Evolutionary conservation across 345 rosid genomes (phyloP), one percentile per base, ranked within the genome.

Genomic region (Linum usitatissimum): DNA sequence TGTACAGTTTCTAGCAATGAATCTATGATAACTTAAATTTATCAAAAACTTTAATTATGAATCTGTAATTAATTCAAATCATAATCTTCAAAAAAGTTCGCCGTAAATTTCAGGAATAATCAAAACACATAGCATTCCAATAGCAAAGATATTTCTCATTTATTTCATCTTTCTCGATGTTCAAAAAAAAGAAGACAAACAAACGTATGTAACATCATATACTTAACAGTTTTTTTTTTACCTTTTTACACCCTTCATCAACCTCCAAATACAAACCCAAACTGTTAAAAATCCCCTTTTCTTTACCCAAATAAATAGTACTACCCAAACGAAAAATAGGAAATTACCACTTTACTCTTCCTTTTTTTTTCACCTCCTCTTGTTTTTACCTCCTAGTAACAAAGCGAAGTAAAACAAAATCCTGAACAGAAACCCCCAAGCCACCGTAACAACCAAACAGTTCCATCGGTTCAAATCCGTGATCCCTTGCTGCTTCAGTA

Each of bases 331-430:
- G n/a, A n/a, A 54, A 54, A 14, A 54, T 6, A 42, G 13, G 12
- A 42, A 62, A 62, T 6, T 18, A 55, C 21, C 30, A 3, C 30
- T 0, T 18, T n/a, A 2, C 9, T 2, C 51, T 28, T 17, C 15
- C 0, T 45, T 9, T 45, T 45, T 58, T 19, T n/a, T 18, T 82
- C 75, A 92, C 66, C 83, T 79, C 64, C 97, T 73, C 80, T 93
- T 93, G 80, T 87, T 90, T 81, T 88, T 93, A 81, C 99, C 87
- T 3, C 98, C 98, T 39, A 93, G 70, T 68, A 90, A 72, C 76
- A 93, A 73, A 13, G 79, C 69, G 28, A 87, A 76, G 85, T 90
- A 93, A 70, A 93, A 93, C 69, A 93, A 73, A 63, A 82, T 63
- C 82, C 97, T 77, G 53, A 93, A 93, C 30, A 87, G 69, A 85